phyloP scores from a whole-genome alignment of 1,284 basidiomycete species.

The Somion occarium region DNA sequence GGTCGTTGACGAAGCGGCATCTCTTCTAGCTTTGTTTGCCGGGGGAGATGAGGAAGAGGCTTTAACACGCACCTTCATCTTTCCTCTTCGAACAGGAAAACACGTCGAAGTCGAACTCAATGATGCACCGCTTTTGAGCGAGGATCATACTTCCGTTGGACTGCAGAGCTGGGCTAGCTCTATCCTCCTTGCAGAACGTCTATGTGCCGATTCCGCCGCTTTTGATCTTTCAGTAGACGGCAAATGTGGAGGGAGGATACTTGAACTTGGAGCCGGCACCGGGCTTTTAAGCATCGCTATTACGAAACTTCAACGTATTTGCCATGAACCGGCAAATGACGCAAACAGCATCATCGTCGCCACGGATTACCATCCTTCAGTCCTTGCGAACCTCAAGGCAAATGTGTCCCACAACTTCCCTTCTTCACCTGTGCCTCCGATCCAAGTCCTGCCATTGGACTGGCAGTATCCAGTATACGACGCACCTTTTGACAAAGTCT shows the following conservation, averaged over 20 bases:
- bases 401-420: conserved; percentile 64
- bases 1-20: conserved; percentile 49
- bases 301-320: conserved; percentile 47
- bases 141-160: conserved; percentile 80
- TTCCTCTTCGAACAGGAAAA: conserved; percentile 25
- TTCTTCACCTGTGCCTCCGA: conserved; percentile 15
- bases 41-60: conserved; percentile 32
- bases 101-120: conserved; percentile 58
- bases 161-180: conserved; percentile 87
- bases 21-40: conserved; percentile 54
- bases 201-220: conserved; percentile 50
- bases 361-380: conserved; percentile 79
- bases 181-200: conserved; percentile 69
- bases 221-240: conserved; percentile 34
- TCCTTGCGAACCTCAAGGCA: conserved; percentile 64
- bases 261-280: conserved; percentile 88
- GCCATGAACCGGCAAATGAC: not conserved
- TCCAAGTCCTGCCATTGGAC: conserved; percentile 54
- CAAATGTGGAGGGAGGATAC: conserved; percentile 37
- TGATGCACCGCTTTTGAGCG: conserved; percentile 65
- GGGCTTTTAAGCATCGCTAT: conserved; percentile 75
- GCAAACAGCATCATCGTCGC: conserved; percentile 42
- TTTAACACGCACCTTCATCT: conserved; percentile 50
- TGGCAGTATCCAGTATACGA: conserved; percentile 53
- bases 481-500: conserved; percentile 34